Base-by-base conservation (phyloP, 352 stramenopile species). In the Blastocystis sp. region DNA sequence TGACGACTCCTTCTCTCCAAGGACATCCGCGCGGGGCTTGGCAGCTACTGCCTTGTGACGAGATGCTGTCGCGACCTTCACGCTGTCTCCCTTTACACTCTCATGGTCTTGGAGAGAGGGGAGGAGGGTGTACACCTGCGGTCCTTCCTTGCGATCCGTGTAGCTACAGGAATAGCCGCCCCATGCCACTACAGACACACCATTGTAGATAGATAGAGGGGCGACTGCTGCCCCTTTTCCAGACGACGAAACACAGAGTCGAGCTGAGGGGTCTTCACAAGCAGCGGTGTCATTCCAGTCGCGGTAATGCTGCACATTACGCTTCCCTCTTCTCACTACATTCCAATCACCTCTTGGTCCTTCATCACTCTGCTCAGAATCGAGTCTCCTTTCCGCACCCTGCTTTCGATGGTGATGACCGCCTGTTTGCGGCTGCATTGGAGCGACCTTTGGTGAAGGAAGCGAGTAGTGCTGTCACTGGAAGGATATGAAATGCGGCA, bases 381-480 rank as follows among this genome's bases (percentile, higher is more conserved):
- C 64, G 70, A 14, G 70, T 64, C n/a, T 19, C 19, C 53, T 62
- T 38, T 64, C 48, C 48, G 48, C 48, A 56, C 48, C 43, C 65
- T 65, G 2, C 9, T 4, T 10, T 81, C 56, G 65, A 81, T 62
- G 0, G 21, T n/a, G 65, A 81, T 65, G 34, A 81, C 53, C n/a
- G 43, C 43, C 38, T 81, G 70, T 21, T 40, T 28, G 34, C 70
- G 45, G 65, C 70, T 81, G 45, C 70, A 81, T 41, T 81, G 70
- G 40, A 62, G 34, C n/a, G 70, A 81, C 17, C 23, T 81, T 11
- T 23, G 0, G 23, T 62, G 34, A 62, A 81, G 21, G 48, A 62
- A 38, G 38, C 34, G 40, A 52, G 40, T 21, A 62, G 10, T 38
- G 11, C 52, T 48, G 11, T 81, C 9, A 34, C 3, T 19, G 28